Evolutionary conservation across 2,329 filamentous ascomycete species (phyloP), one percentile per base, ranked within the genome.

Genomic region (Fusarium sp.): DNA sequence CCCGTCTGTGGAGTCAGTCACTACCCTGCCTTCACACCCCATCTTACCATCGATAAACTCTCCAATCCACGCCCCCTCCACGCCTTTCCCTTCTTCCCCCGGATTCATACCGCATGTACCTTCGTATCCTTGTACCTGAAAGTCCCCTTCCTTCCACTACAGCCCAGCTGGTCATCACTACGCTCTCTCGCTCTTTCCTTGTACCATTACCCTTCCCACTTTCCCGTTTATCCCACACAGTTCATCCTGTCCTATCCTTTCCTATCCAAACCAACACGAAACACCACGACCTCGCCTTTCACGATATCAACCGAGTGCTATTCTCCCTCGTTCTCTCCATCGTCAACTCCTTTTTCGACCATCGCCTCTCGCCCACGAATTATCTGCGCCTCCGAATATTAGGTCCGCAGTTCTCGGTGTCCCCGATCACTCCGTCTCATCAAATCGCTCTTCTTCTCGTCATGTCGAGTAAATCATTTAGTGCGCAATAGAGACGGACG

Each of bases 401-500:
- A 38, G 39, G 46, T 43, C 21, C 26, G 24, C 20, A 50, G 63
- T 43, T 39, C 57, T 68, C 67, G 59, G 52, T 50, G 50, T 55
- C 61, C 63, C 65, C 64, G 64, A 67, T 59, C 56, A 38, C 66
- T 63, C 68, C 42, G 44, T 48, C 61, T 56, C 43, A 54, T 60
- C 58, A 47, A 60, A 46, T 60, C 61, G 50, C 56, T 47, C 49
- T 57, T 41, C 38, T 35, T 55, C 63, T 53, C 63, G 76, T 70
- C 74, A 79, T 79, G 77, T 79, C 70, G 64, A 74, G 58, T 63
- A 67, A 71, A 66, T 72, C 57, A 53, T 68, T 69, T 54, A 63
- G 69, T 71, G 71, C 68, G 70, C 75, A 75, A 76, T 79, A 79
- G 75, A 79, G 75, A 77, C 75, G 75, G 76, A 76, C 72, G 74